Base-by-base conservation (phyloP, 2,329 filamentous ascomycete species). In the Apiospora aurea region DNA sequence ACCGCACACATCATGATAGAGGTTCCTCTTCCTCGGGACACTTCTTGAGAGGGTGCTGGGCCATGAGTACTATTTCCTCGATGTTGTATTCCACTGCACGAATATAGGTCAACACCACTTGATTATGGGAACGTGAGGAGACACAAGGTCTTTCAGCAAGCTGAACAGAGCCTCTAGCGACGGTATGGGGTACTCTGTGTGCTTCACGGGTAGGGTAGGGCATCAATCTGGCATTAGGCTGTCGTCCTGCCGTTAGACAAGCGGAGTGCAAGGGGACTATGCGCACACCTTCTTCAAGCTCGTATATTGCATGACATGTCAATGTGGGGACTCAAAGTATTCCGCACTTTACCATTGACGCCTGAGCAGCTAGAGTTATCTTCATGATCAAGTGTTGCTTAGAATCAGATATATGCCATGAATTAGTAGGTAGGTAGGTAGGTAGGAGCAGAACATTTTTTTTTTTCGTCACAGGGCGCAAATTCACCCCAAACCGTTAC, bases 11-110 rank as follows among this genome's bases (percentile, higher is more conserved):
- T 14, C 16, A 14, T n/a, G 4, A 41, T 24, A 29, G 10, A 6
- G 57, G 18, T 24, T 64, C 57, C 57, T 41, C 34, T 41, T n/a
- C 10, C 57, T 64, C 21, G 57, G 57, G 57, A 24, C 57, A 64
- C 21, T 13, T 64, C 18, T 64, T 3, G n/a, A n/a, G n/a, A 24
- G 57, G 29, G 16, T 34, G 57, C 18, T 29, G 18, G 57, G 11
- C 41, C 29, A 64, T 64, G 57, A 11, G 18, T 64, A 18, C 18
- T 38, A 14, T 13, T 38, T n/a, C 57, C 29, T 38, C 16, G 8
- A n/a, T 64, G n/a, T 7, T 7, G 4, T 5, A 64, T 21, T 41
- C 29, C 29, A 41, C 57, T 64, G 29, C 26, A 57, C 26, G 14
- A 3, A 18, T 18, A 18, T 57, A 29, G 11, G 16, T 57, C 5